Percentiles rank a stretch among this genome's conserved stretches.
These are phyloP conservation scores for Inosperma sp. DNA, from an alignment of 768 basidiomycete genomes.

Conservation along the genomic window DNA sequence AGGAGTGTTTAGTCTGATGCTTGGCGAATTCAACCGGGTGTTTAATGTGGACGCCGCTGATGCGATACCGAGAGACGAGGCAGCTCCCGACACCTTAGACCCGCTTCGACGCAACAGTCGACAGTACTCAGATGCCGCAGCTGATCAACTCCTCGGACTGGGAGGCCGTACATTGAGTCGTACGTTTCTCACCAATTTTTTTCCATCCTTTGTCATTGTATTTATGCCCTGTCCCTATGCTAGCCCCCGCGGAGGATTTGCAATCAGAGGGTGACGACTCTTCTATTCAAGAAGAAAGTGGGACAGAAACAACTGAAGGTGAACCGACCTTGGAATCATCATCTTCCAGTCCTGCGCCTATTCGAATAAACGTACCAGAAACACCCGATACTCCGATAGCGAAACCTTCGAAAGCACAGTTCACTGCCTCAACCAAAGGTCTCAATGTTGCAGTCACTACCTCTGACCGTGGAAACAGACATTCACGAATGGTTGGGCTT, in stretches of 20 bases:
- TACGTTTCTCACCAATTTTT: slow-evolving; percentile 35
- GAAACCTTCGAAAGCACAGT: slow-evolving; percentile 50
- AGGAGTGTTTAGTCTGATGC: slow-evolving; percentile 91
- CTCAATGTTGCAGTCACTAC: slow-evolving; percentile 55
- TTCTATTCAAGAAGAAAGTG: slow-evolving; percentile 69
- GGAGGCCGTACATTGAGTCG: slow-evolving; percentile 63
- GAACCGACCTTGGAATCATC: slow-evolving; percentile 49
- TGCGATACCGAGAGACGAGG: slow-evolving; percentile 26
- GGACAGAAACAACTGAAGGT: slow-evolving; percentile 63
- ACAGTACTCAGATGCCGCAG: slow-evolving; percentile 78
- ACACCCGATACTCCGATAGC: slow-evolving; percentile 40
- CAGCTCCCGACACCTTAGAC: slow-evolving; percentile 33
- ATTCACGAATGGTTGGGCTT: slow-evolving; percentile 62
- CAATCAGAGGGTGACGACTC: slow-evolving; percentile 68
- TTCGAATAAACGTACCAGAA: slow-evolving; percentile 38
- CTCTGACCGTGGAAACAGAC: slow-evolving; percentile 54
- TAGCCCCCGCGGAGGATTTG: slow-evolving; percentile 52
- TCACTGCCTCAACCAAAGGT: slow-evolving; percentile 63
- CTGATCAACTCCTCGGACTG: slow-evolving; percentile 77
- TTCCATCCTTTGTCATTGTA: slow-evolving; percentile 16
- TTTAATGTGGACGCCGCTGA: slow-evolving; percentile 70
- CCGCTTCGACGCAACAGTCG: slow-evolving; percentile 70
- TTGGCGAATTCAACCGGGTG: slow-evolving; percentile 88
- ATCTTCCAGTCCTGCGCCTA: slow-evolving; percentile 38
- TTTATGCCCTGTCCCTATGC: slow-evolving; percentile 18